Evolutionary conservation across 768 basidiomycete genomes (phyloP), one percentile per base, ranked within the genome.

Genomic region (Coprinopsis cinerea): DNA sequence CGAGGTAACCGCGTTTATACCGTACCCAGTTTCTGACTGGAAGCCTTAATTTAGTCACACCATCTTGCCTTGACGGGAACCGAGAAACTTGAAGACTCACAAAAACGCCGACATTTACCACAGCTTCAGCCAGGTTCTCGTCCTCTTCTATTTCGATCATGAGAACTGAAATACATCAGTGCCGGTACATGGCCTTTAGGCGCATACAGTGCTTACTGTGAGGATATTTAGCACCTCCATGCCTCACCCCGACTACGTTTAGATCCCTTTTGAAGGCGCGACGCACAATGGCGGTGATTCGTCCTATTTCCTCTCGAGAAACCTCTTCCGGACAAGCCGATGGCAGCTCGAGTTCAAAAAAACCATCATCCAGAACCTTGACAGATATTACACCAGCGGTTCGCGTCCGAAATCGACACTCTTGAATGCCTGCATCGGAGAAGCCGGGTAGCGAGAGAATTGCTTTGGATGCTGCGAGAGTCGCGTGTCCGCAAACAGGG

Each of bases 401-500:
- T 2, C 10, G 22, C 6, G 52, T 48, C 24, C 24, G 25, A 22
- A 53, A 48, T 1, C 37, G 47, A 27, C 48, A 26, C 4, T 45
- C 44, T 24, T 37, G 14, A 27, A 67, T 63, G 7, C 58, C 55
- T 5, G 56, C 55, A 14, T 50, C 46, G 10, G 63, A 61, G 17
- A 62, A 45, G 28, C 64, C 64, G 0, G 65, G 55, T 22, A 57
- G 49, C 3, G 59, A 59, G 39, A 73, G 73, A 11, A 79, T 56
- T 2, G 65, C 67, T 46, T 69, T 64, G 1, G 72, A 67, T 20
- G 74, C 66, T 1, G 74, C 77, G 10, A 80, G 56, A 2, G 67
- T 67, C 17, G 61, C 75, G 56, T 76, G 73, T n/a, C 71, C 68
- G 45, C 74, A 75, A n/a, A 74, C 49, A 6, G 64, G 59, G 0